A percentile compares a stretch with the other conserved stretches of the same genome.
Conservation (phyloP, 164 flowering plant species). For the Stephania japonica region DNA sequence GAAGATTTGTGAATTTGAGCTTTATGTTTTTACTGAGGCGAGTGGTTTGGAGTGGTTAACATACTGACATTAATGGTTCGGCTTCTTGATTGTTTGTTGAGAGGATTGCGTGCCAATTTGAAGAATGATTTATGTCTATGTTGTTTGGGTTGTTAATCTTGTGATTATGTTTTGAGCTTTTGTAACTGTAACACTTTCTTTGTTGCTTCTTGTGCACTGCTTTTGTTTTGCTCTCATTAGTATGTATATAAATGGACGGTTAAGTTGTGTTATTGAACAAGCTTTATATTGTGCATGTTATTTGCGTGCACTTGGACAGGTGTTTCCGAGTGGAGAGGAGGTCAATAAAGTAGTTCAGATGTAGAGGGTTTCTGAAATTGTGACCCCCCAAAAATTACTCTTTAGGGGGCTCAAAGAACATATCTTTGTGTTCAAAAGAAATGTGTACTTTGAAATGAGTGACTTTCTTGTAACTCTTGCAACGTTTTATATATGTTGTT, state of each 20-base stretch:
- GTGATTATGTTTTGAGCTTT: neutral
- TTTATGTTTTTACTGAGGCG: neutral
- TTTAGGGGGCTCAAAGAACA: neutral
- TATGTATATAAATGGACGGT: too few species aligned
- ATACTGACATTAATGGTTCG: neutral
- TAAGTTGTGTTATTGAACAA: too few species aligned
- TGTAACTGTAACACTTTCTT: neutral
- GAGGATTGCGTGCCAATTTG: neutral
- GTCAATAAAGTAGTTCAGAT: too few species aligned
- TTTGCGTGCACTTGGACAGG: too few species aligned
- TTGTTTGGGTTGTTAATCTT: neutral
- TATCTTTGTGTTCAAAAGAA: neutral
- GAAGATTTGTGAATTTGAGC: neutral
- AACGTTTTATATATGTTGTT: neutral
- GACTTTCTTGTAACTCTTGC: neutral
- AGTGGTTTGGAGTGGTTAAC: neutral
- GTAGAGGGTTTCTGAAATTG: neutral
- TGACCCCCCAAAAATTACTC: neutral
- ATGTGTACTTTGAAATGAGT: neutral
- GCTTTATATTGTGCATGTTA: too few species aligned
- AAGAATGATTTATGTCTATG: neutral
- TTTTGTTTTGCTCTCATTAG: neutral
- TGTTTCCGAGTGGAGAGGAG: too few species aligned
- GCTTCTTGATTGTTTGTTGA: neutral
- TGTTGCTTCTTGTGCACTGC: neutral